Base-by-base conservation (phyloP, 1,284 basidiomycete species). In the Rugosomyces carneus region DNA sequence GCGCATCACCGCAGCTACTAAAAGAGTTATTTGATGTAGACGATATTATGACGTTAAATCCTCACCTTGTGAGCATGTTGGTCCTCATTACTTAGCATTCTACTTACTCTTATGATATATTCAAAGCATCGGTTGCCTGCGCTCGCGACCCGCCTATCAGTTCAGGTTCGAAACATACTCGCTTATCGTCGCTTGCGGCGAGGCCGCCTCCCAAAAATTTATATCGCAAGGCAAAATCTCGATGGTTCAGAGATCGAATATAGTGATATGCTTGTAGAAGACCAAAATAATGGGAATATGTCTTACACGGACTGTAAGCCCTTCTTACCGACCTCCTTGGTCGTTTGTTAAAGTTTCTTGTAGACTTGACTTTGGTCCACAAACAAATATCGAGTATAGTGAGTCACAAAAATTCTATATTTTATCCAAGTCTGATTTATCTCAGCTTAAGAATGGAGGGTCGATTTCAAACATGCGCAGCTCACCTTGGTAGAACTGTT, bases 191-290 rank as follows among this genome's bases (percentile, higher is more conserved):
- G 80, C 2, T 78, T 84, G 51, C 74, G 91, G 10, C 50, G 54
- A 1, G 81, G 71, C 1, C 59, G 84, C 6, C 68, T 75, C 13
- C 64, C 75, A 1, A 89, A 86, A 44, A 76, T 97, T 49, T 68
- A 84, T 29, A 75, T 98, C 39, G 90, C 91, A 0, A 78, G 96
- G 11, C 96, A 99, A 63, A 93, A 97, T 61, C 72, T 93, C 60
- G 96, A 99, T 62, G 94, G 84, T 8, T 75, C 83, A 49, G 96
- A 99, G 69, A 81, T 99, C 44, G 96, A 99, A 63, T 94, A 95
- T 58, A 92, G 89, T 52, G 96, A 99, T 69, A 89, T 95, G 82
- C 73, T 99, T 11, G 82, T 97, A 10, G 96, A 99, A 69, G 96
- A 99, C 67, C 82, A 88, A 63, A 99, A 99, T 65, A 97, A 97